Evolutionary conservation across 169 alveolate genomes (phyloP), one percentile per base, ranked within the genome.

Genomic region (Plasmodium falciparum): DNA sequence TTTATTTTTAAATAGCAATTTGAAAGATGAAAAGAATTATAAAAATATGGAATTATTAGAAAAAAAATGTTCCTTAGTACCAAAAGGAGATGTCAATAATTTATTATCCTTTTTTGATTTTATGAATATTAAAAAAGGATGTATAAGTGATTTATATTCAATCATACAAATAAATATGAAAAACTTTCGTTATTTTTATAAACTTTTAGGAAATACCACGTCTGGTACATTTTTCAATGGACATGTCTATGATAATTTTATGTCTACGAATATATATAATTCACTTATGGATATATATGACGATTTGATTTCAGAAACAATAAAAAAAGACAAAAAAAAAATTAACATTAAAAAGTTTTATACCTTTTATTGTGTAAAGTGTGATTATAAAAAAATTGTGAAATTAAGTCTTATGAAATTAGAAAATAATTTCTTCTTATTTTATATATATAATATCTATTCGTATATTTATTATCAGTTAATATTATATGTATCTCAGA

Each of bases 121-220:
- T 33, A 49, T 83, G 45, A 83, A 83, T n/a, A 39, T 83, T 56
- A 54, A 69, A 61, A 83, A 83, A 75, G 85, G 70, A 52, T 63
- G 24, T 67, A 58, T 83, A 83, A 54, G 20, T 61, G 74, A 83
- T 69, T 69, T 83, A 17, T 83, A 83, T 69, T 83, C 83, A 58
- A 20, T 83, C 58, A 83, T 83, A 43, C 91, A 67, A 67, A 83
- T 83, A 69, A 67, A 83, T 83, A 83, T 67, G 62, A 83, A 83
- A 69, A 83, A 83, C 58, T 83, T 52, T 83, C 29, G 20, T 11
- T 83, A 83, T 33, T 67, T 83, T 83, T 83, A 83, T 45, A 83
- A 83, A 69, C 72, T 56, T 26, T 24, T 83, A 62, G 91, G 91
- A 83, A 83, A 83, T 58, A 15, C 39, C 17, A 39, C 12, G 54